Base-by-base conservation (phyloP, 257 asterid genomes). In the Scutellaria minor region DNA sequence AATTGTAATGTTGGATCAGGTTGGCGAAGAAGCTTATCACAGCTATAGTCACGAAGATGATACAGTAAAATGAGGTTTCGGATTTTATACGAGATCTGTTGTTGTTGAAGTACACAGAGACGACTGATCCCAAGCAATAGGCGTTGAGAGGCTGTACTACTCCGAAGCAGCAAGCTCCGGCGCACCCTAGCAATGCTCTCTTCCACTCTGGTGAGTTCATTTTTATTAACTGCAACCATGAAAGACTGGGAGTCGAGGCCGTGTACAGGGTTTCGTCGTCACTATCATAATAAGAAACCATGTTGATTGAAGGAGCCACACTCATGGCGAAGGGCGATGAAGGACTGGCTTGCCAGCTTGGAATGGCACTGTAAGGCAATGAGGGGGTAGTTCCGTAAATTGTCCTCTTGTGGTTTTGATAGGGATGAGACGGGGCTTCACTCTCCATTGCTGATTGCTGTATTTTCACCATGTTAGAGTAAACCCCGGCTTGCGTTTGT, bases 171-270 rank as follows among this genome's bases (percentile, higher is more conserved):
- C 75, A 54, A 7, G 94, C 89, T 50, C 97, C 96, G 6, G 83
- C 6, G 60, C 92, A 88, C 1, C 97, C 97, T 22, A 88, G 81
- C 24, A 88, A 11, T 6, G 88, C 90, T 54, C 89, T 80, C 62
- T 79, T 88, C 96, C 96, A 90, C 74, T 90, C 96, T 0, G 92
- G 94, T 14, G 77, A 81, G 52, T 87, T 88, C 93, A 90, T 85
- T 63, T 69, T 71, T 12, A 90, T 65, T 40, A 90, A 66, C 46
- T 76, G 82, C 92, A 85, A 80, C 0, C 63, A 76, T 6, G 94
- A 84, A 14, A 84, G 80, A 14, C 48, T 73, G 0, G 59, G 70
- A 39, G 75, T 5, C 10, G 54, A 70, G 14, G 47, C 15, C 13
- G 8, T 5, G 15, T 83, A 70, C 0, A 44, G 24, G 12, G 51